Evolutionary conservation across 2,329 filamentous ascomycete species (phyloP), one percentile per base, ranked within the genome.

Genomic region (Coniochaeta hoffmannii): DNA sequence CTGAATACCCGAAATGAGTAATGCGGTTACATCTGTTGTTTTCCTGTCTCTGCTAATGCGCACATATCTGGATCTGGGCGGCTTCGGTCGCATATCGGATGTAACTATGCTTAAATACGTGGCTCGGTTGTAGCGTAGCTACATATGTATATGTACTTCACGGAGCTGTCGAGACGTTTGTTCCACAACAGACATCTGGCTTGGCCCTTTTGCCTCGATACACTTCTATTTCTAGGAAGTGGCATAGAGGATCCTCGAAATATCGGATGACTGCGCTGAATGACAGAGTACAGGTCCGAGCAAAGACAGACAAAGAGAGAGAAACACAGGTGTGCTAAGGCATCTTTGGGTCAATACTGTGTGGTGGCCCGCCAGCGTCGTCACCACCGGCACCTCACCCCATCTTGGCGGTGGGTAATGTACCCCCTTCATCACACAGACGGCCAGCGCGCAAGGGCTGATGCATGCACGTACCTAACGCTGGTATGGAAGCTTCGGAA

Each of bases 1-100:
- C 26, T 46, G 53, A 53, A 56, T 56, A 56, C 38, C 54, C 54
- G 54, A 53, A 56, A 56, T 56, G 54, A 56, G 50, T 32, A 46
- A 44, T 52, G 35, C 15, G 12, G 41, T 46, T 46, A 46, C 41
- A 46, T 46, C 8, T 22, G 34, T 15, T 46, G 19, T 22, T 46
- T 46, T 7, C 19, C 26, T 46, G 5, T 28, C 12, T 6, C 3
- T 24, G 41, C 7, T 32, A 32, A 8, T 32, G 22, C 22, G 14
- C 41, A 6, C 12, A 46, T 46, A 26, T 44, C 38, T 26, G 17
- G 38, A 44, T 44, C 15, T 8, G 7, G n/a, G 35, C 4, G 35
- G 2, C n/a, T n/a, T 36, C 11, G 38, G 38, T 44, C 38, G 38
- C 38, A 44, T 44, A 44, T 44, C 38, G 19, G 38, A 44, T 44